Evolutionary conservation across 495 filamentous ascomycete genomes (phyloP).

Genomic region (Tuber aestivum): DNA sequence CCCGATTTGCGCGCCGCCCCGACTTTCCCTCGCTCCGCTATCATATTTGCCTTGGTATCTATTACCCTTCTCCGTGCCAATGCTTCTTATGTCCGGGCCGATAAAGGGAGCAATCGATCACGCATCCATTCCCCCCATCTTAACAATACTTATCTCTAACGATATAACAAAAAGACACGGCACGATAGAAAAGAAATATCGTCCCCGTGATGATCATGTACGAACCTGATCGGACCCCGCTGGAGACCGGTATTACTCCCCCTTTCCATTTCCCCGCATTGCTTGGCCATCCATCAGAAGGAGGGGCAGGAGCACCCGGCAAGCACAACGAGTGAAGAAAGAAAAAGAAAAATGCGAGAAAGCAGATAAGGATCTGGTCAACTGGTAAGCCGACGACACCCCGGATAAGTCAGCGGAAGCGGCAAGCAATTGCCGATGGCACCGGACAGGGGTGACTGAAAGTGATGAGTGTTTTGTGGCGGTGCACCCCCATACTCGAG

Average conservation of each 20-base stretch:
- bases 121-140: not conserved
- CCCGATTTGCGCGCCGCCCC: not conserved
- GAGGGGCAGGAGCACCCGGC: not conserved
- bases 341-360: not conserved
- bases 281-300: not conserved
- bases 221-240: not conserved
- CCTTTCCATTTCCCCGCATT: conserved; percentile 3
- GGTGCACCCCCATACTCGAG: not conserved
- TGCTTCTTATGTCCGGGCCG: not conserved
- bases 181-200: conserved; percentile 1
- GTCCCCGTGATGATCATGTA: conserved; percentile 1
- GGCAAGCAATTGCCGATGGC: not conserved
- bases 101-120: not conserved
- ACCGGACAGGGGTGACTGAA: not conserved
- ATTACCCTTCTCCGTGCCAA: not conserved
- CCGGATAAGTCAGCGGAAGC: not conserved
- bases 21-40: not conserved
- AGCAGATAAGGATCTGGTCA: conserved; percentile 3
- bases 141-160: not conserved
- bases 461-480: not conserved
- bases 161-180: not conserved
- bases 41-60: not conserved
- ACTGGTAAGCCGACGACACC: not conserved
- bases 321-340: not conserved
- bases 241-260: not conserved